Evolutionary conservation across 306 rosid genomes (phyloP).

Genomic region (Pterocarpus santalinus): DNA sequence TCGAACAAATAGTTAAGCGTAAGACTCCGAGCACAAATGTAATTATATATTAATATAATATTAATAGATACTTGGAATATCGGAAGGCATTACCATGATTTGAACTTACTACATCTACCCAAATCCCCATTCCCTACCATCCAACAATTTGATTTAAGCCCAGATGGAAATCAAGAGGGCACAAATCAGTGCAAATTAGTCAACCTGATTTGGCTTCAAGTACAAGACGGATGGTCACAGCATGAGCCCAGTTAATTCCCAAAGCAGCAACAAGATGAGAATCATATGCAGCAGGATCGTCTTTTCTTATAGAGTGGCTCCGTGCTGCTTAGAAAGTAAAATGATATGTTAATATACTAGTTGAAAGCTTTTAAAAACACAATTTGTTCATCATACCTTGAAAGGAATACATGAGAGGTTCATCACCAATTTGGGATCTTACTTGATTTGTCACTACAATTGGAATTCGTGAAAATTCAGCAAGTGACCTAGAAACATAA

Average conservation of each 20-base stretch:
- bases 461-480: constrained; percentile 93
- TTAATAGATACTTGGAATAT: neutral
- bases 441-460: constrained; percentile 95
- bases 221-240: constrained; percentile 92
- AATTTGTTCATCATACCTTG: constrained; percentile 71
- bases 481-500: constrained; percentile 73
- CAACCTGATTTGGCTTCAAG: constrained; percentile 89
- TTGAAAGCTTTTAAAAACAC: constrained; percentile 30
- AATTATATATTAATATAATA: neutral
- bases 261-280: constrained; percentile 95
- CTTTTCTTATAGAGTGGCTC: constrained; percentile 44
- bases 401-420: constrained; percentile 71
- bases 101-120: constrained; percentile 16
- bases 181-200: constrained; percentile 27
- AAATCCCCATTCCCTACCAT: constrained; percentile 13
- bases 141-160: constrained; percentile 19
- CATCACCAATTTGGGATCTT: constrained; percentile 76
- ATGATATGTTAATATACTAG: constrained; percentile 32
- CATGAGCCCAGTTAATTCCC: constrained; percentile 98
- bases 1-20: neutral
- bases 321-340: constrained; percentile 55
- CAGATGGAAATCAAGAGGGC: constrained; percentile 27
- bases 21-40: constrained; percentile 11
- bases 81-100: constrained; percentile 33
- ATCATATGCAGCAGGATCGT: constrained; percentile 58